Evolutionary conservation across 345 rosid species (phyloP).

Genomic region (Dovyalis caffra): DNA sequence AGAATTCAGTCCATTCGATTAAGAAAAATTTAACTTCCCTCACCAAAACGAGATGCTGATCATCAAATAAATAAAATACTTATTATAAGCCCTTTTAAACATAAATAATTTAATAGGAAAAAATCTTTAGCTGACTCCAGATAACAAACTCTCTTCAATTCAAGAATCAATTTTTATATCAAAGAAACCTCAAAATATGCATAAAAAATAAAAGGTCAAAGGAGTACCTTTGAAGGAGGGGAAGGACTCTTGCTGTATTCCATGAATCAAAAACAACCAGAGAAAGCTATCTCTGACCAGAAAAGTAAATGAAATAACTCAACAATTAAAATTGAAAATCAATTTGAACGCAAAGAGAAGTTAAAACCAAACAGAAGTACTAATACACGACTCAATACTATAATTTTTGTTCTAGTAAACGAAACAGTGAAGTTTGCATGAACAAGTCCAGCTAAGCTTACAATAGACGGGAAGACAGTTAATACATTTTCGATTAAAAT

Average conservation of each 20-base stretch:
- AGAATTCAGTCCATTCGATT: neutral
- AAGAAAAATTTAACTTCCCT: neutral
- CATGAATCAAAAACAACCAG: slow-evolving; percentile 17
- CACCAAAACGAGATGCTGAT: neutral
- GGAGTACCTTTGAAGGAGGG: slow-evolving; percentile 24
- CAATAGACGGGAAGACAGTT: slow-evolving; percentile 10
- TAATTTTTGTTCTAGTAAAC: no score
- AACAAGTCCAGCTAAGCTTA: slow-evolving; percentile 7
- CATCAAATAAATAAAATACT: neutral
- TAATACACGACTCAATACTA: no score
- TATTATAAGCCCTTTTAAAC: neutral
- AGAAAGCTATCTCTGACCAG: neutral
- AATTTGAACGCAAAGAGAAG: neutral
- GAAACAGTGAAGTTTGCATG: no score
- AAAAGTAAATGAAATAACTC: neutral
- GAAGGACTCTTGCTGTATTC: slow-evolving; percentile 24
- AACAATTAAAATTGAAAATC: neutral
- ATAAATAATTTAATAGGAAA: neutral
- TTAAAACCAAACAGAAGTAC: neutral
- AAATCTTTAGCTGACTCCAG: no score
- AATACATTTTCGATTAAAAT: neutral
- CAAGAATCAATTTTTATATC: no score
- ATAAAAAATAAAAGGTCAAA: neutral
- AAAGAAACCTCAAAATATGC: neutral
- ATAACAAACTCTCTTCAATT: no score